Percentiles rank a stretch among this genome's conserved stretches.
These are phyloP conservation scores for Cicer yamashitae DNA, from an alignment of 306 rosid genomes.

Conservation along the genomic window DNA sequence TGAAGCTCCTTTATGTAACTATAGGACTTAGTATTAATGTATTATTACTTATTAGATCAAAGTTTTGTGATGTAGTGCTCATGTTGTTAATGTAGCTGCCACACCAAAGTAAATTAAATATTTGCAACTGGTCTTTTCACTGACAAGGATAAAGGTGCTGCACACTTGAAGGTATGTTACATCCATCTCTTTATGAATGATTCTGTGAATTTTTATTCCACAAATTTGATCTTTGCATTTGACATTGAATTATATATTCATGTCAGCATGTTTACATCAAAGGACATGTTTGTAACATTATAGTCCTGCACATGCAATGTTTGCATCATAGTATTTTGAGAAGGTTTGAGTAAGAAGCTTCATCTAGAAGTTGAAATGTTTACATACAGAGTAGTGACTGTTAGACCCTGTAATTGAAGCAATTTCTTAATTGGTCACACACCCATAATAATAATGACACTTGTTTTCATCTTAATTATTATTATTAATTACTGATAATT, in stretches of 20 bases:
- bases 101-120: no score
- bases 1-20: no score
- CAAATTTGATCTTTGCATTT: not conserved
- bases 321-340: slow-evolving; percentile 31
- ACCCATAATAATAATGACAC: slow-evolving; percentile 56
- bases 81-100: no score
- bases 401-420: slow-evolving; percentile 45
- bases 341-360: slow-evolving; percentile 49
- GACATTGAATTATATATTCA: not conserved
- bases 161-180: no score
- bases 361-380: slow-evolving; percentile 46
- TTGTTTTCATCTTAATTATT: slow-evolving; percentile 46
- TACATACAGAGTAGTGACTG: slow-evolving; percentile 30
- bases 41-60: no score
- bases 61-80: no score
- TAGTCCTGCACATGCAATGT: slow-evolving; percentile 53
- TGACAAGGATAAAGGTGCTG: no score
- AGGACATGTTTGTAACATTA: slow-evolving; percentile 35
- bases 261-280: not conserved
- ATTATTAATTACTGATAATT: slow-evolving; percentile 1
- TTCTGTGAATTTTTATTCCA: slow-evolving; percentile 16
- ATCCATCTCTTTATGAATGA: no score
- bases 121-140: no score
- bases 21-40: no score
- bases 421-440: slow-evolving; percentile 56